A percentile compares a stretch with the other conserved stretches of the same genome.
phyloP scores from a whole-genome alignment of 2,329 filamentous ascomycete genomes.

The Neofusicoccum sp. region DNA sequence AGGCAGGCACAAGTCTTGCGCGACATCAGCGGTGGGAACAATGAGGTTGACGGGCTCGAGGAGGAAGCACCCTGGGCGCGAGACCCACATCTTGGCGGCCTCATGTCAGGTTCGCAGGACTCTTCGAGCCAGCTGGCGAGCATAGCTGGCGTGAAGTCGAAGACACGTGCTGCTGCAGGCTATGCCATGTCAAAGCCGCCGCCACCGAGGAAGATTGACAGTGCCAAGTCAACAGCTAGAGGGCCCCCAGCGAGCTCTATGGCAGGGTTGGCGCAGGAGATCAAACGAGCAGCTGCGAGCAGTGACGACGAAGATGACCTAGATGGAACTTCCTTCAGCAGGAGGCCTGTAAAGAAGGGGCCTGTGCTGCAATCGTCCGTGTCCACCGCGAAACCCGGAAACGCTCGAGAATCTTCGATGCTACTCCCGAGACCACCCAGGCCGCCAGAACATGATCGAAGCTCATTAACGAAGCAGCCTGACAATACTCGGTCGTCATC shows the following conservation, averaged over 20 bases:
- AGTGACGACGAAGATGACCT: conserved; percentile 23
- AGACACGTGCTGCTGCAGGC: conserved; percentile 19
- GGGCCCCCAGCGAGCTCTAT: not conserved
- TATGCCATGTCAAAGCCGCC: not conserved
- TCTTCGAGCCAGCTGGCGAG: conserved; percentile 23
- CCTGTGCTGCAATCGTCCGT: not conserved
- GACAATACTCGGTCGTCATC: not conserved
- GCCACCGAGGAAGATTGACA: not conserved
- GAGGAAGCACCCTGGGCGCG: conserved; percentile 29
- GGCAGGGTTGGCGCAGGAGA: conserved; percentile 14
- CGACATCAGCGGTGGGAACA: not conserved
- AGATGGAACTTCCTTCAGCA: conserved; percentile 19
- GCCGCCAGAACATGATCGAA: not conserved
- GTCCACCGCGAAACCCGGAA: not conserved
- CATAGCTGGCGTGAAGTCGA: conserved; percentile 19
- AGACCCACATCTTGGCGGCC: conserved; percentile 32
- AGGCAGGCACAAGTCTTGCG: conserved; percentile 20
- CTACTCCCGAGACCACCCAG: not conserved
- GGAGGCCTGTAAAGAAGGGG: not conserved
- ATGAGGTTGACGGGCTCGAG: not conserved
- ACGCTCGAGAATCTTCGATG: conserved; percentile 13
- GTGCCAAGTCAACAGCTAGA: not conserved
- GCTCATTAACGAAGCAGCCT: not conserved
- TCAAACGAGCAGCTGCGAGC: not conserved
- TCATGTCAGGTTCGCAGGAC: conserved; percentile 31